Evolutionary conservation across 179 eudicot genomes (phyloP), one percentile per base, ranked within the genome.

Genomic region (Carnegiea gigantea): DNA sequence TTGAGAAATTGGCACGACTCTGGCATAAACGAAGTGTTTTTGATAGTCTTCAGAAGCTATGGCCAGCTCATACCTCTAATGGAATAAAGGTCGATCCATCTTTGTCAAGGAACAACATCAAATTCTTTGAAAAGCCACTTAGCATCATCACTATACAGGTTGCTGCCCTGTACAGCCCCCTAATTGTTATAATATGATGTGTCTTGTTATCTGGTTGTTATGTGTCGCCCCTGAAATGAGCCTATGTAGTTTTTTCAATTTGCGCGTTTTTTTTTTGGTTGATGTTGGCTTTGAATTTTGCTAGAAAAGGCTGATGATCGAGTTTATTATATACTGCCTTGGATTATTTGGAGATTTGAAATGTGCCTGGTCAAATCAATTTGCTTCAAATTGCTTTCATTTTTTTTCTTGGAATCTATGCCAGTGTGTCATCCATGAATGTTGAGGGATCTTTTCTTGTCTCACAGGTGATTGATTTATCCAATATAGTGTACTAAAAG

Each of bases 251-350:
- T 84, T 84, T 84, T 30, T 9, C 73, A 65, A 73, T 43, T 33
- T 33, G 2, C 2, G 36, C 36, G n/a, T 33, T 33, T 33, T 33
- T 2, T 33, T 33, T 33, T 33, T 33, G 13, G 59, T 84, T 38
- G 83, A 81, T 51, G 74, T 81, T 53, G 79, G 82, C 75, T 44
- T 78, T 74, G 82, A 78, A 81, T 38, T 81, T 49, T 43, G 79
- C 82, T 81, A 84, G 86, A 67, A 40, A 67, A 68, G 79, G 79
- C 21, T 73, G 28, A 79, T 79, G 57, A 57, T 20, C 11, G 77
- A 78, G 79, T 85, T 85, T 26, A 85, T 85, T 70, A 75, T 81
- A 78, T 57, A 28, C 79, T 77, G 79, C 9, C 20, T 64, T 64
- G 20, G 14, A 49, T 49, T 49, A 49, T 33, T 14, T 68, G 43